Percentiles rank a stretch among this genome's conserved stretches.
Evolutionary conservation across 495 filamentous ascomycete species (phyloP).

Genomic region (Neurospora tetraspora): DNA sequence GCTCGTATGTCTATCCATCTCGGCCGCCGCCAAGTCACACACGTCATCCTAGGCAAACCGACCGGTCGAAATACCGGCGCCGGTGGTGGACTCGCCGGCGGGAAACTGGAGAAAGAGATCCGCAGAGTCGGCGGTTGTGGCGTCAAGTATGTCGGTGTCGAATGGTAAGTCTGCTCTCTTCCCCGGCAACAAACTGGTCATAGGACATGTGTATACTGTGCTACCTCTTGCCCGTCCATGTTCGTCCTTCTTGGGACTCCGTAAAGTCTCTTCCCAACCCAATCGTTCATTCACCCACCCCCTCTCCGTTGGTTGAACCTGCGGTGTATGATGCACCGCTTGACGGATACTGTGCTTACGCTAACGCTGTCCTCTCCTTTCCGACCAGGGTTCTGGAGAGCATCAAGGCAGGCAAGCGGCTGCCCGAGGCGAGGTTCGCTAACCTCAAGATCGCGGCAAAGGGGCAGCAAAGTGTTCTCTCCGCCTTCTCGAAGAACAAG

Average conservation of each 20-base stretch:
- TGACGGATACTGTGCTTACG: constrained; percentile 10
- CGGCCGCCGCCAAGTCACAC: constrained; percentile 64
- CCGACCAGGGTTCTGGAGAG: constrained; percentile 60
- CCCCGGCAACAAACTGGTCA: not conserved
- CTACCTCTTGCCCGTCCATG: constrained; percentile 4
- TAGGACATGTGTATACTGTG: not conserved
- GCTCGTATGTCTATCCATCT: constrained; percentile 57
- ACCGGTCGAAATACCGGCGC: constrained; percentile 34
- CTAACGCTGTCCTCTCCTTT: not conserved
- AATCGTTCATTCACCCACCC: not conserved
- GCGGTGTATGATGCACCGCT: not conserved
- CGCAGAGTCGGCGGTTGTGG: constrained; percentile 47
- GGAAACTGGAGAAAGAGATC: constrained; percentile 80
- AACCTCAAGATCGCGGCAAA: constrained; percentile 47
- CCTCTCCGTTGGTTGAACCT: not conserved
- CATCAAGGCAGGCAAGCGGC: constrained; percentile 60
- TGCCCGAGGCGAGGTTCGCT: constrained; percentile 64
- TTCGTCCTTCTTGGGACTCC: not conserved
- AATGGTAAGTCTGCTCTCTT: constrained; percentile 52
- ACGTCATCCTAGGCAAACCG: constrained; percentile 72
- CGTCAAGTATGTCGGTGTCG: constrained; percentile 72
- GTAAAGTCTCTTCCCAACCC: not conserved
- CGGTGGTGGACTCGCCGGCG: constrained; percentile 70
- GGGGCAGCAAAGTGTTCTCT: constrained; percentile 51
- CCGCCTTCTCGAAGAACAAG: constrained; percentile 17